A percentile compares a stretch with the other conserved stretches of the same genome.
These are phyloP conservation scores for Zygoascus flipseniorum DNA, from an alignment of 805 yeast species.

Conservation along the genomic window DNA sequence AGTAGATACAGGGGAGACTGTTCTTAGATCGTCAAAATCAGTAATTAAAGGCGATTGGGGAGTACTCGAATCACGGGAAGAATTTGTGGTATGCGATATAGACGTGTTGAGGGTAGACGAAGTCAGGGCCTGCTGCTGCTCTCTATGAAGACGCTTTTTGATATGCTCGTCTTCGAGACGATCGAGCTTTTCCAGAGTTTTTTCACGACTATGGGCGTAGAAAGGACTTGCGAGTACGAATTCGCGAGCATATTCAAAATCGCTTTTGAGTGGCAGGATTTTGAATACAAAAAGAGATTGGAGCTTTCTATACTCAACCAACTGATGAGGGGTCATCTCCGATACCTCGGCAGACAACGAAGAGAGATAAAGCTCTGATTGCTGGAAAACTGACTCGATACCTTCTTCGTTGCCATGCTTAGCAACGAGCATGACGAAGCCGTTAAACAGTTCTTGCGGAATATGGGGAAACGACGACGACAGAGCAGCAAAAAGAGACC, in stretches of 20 bases:
- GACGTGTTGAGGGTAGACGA: neutral
- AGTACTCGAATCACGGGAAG: neutral
- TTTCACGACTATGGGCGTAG: neutral
- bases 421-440: constrained; percentile 2
- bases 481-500: neutral
- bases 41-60: neutral
- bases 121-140: constrained; percentile 1
- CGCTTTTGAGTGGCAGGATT: constrained; percentile 10
- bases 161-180: constrained; percentile 3
- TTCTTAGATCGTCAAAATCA: neutral
- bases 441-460: constrained; percentile 7
- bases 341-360: neutral
- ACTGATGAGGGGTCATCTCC: neutral
- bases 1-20: neutral
- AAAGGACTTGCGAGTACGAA: constrained; percentile 4
- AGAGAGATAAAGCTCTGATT: constrained; percentile 5
- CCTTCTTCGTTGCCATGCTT: neutral
- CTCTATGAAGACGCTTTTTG: constrained; percentile 1
- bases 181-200: constrained; percentile 6
- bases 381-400: constrained; percentile 1
- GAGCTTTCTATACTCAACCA: neutral
- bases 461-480: neutral
- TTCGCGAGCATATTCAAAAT: constrained; percentile 16
- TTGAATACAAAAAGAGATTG: constrained; percentile 10
- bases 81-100: neutral